phyloP scores from a whole-genome alignment of 768 basidiomycete species.

The Hysterangium stoloniferum region DNA sequence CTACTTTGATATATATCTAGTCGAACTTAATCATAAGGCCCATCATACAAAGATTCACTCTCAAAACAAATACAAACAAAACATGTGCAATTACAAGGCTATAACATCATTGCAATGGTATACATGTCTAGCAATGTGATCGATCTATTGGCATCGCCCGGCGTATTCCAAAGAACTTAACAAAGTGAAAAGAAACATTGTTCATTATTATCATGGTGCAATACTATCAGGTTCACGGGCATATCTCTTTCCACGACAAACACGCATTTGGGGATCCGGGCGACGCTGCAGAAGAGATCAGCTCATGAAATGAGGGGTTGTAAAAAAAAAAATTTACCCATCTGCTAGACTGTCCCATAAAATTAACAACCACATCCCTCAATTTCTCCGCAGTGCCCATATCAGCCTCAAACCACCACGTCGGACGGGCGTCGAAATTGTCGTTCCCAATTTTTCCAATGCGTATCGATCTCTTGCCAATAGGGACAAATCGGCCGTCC shows the following conservation, averaged over 20 bases:
- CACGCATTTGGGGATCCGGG: not conserved
- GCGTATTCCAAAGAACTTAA: too few relatives aligned
- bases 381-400: not conserved
- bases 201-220: too few relatives aligned
- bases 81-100: too few relatives aligned
- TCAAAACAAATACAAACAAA: too few relatives aligned
- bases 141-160: too few relatives aligned
- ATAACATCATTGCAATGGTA: too few relatives aligned
- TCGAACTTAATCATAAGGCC: too few relatives aligned
- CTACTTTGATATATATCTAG: too few relatives aligned
- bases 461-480: not conserved
- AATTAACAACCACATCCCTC: not conserved
- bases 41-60: too few relatives aligned
- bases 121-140: too few relatives aligned
- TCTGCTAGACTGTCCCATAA: not conserved
- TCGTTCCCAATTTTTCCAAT: not conserved
- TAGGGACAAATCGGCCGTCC: not conserved
- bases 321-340: not conserved
- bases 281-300: not conserved
- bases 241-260: not conserved
- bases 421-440: not conserved
- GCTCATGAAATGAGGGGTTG: not conserved
- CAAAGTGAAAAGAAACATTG: too few relatives aligned
- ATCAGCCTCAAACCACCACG: conserved; percentile 5
- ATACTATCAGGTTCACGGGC: conserved; percentile 3